Evolutionary conservation across 805 yeast species (phyloP), one percentile per base, ranked within the genome.

Genomic region (Debaryomyces hansenii): DNA sequence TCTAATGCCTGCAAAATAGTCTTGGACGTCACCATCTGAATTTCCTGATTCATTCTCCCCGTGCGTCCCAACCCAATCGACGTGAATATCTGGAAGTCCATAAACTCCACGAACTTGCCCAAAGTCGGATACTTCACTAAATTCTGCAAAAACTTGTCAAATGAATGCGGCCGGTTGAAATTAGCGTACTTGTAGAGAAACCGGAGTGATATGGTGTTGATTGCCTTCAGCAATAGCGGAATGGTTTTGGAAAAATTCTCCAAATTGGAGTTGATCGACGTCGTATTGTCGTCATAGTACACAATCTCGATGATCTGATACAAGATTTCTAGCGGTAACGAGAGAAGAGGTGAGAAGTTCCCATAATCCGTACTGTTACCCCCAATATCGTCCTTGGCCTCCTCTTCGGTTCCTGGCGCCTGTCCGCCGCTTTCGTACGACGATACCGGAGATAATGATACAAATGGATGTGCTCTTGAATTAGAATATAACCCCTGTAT

Each of bases 21-120:
- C 21, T 71, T 69, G 35, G 84, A 74, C 0, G 96, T 90, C 35
- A 90, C 89, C 87, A 88, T 87, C 65, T 90, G 95, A 55, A 90
- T 90, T 65, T 87, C 95, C 64, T 81, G 84, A 67, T 87, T 91
- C 96, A 90, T 90, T 55, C 85, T 78, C 9, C 87, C 89, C 0
- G 97, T 87, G 52, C 97, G 74, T 2, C 97, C 97, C 40, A 90
- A 74, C 0, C 97, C 97, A 41, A 91, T 83, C 0, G 92, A 84
- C 1, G 97, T 90, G 64, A 90, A 85, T 55, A 87, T 92, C 58
- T 87, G 87, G 57, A 90, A 91, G 68, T 90, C 97, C 55, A 91
- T 78, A 43, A 84, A 82, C 55, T 83, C 82, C 16, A 88, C 92
- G 52, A 78, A 79, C 49, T 74, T 78, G 14, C 85, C 84, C 40